Evolutionary conservation across 1,284 basidiomycete species (phyloP).

Genomic region (Boletus hoseneyae): DNA sequence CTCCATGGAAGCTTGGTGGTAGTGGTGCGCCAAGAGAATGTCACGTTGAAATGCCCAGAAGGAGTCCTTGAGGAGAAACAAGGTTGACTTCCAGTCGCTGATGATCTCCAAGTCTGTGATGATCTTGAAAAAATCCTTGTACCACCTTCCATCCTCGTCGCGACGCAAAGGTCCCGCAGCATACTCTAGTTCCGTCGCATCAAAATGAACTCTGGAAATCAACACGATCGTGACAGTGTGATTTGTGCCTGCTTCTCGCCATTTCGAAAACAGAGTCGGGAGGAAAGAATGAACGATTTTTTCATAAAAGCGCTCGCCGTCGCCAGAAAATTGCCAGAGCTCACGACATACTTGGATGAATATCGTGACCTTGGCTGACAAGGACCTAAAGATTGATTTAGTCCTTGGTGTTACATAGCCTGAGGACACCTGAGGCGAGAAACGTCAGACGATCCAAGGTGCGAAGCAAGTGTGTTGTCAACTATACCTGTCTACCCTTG

Average conservation of each 20-base stretch:
- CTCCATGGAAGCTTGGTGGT: conserved; percentile 60
- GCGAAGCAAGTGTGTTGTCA: not conserved
- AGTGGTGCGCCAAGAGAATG: conserved; percentile 83
- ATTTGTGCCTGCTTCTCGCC: conserved; percentile 82
- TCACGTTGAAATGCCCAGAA: conserved; percentile 88
- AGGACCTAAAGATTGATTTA: conserved; percentile 86
- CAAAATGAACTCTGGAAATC: conserved; percentile 93
- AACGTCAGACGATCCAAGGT: conserved; percentile 9
- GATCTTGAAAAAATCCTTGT: conserved; percentile 96
- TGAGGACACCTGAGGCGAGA: conserved; percentile 59
- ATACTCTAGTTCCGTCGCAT: conserved; percentile 76
- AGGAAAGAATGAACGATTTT: conserved; percentile 94
- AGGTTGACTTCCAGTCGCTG: conserved; percentile 82
- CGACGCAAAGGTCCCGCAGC: conserved; percentile 70
- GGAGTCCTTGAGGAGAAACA: conserved; percentile 84
- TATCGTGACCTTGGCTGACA: conserved; percentile 88
- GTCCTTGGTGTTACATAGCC: conserved; percentile 82
- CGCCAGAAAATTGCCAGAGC: conserved; percentile 96
- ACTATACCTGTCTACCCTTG: conserved; percentile 54
- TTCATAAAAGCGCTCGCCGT: conserved; percentile 94
- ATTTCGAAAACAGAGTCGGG: conserved; percentile 78
- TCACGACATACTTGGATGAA: conserved; percentile 97
- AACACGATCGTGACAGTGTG: conserved; percentile 95
- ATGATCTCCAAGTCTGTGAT: conserved; percentile 91
- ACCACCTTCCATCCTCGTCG: conserved; percentile 75